Evolutionary conservation across 1,284 basidiomycete species (phyloP).

Genomic region (Heterobasidion parviporum): DNA sequence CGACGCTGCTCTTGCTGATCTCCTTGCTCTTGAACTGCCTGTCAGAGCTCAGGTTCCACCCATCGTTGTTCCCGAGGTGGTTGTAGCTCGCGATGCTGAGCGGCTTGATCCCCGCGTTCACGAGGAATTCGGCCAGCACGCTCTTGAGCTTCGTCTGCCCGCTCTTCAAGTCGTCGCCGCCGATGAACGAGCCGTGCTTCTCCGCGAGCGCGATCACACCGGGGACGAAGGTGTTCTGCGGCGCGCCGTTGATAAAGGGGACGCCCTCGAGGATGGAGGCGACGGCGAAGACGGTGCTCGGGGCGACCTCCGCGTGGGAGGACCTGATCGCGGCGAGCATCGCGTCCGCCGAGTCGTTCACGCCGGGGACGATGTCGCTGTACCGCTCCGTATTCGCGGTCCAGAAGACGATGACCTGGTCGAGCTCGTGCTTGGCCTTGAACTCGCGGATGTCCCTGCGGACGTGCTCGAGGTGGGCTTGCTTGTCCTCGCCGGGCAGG

Average conservation of each 20-base stretch:
- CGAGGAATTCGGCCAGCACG: constrained; percentile 95
- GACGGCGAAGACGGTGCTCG: constrained; percentile 93
- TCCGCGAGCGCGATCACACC: constrained; percentile 93
- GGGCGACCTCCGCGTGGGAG: constrained; percentile 90
- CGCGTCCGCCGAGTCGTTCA: constrained; percentile 93
- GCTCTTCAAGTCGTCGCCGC: constrained; percentile 96
- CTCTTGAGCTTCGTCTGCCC: constrained; percentile 94
- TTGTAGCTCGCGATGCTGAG: constrained; percentile 97
- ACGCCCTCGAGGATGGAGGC: constrained; percentile 93
- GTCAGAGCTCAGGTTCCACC: constrained; percentile 88
- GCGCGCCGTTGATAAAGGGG: constrained; percentile 96
- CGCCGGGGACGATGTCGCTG: constrained; percentile 88
- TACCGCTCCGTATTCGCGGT: constrained; percentile 99
- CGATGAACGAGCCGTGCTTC: constrained; percentile 86
- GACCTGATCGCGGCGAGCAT: constrained; percentile 77
- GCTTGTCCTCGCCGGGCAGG: constrained; percentile 82
- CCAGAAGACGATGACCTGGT: constrained; percentile 91
- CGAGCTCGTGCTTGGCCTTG: constrained; percentile 79
- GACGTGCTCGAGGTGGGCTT: constrained; percentile 87
- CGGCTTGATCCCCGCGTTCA: constrained; percentile 98
- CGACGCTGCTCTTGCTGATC: constrained; percentile 93
- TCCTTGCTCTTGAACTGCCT: constrained; percentile 98
- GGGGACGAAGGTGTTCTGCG: constrained; percentile 99
- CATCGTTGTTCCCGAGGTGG: constrained; percentile 98
- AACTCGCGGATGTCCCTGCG: constrained; percentile 92